phyloP scores from a whole-genome alignment of 2,329 filamentous ascomycete species.

The Didymellaceae sp. region DNA sequence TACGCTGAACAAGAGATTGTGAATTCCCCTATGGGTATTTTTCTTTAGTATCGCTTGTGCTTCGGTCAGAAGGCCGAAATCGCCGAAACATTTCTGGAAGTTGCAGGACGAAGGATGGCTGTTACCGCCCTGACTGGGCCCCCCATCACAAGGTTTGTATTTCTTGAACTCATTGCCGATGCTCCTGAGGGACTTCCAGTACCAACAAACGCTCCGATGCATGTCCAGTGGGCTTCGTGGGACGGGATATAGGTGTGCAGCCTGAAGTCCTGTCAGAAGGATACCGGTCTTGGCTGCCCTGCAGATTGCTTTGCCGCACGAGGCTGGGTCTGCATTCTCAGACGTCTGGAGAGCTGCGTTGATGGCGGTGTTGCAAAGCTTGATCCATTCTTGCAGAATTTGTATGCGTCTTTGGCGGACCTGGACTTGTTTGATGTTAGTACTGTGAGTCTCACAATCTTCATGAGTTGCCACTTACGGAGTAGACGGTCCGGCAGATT shows the following conservation, averaged over 20 bases:
- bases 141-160: neutral
- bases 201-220: neutral
- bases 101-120: neutral
- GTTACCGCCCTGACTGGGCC: too few species aligned
- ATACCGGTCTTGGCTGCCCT: neutral
- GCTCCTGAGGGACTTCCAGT: constrained; percentile 1
- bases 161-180: neutral
- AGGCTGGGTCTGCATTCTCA: neutral
- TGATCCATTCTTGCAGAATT: neutral
- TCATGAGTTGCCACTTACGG: neutral
- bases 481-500: neutral
- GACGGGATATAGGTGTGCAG: neutral
- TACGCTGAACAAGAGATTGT: neutral
- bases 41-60: neutral
- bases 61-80: neutral
- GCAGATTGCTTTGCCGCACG: neutral
- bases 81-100: constrained; percentile 1
- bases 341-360: neutral
- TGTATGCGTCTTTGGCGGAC: neutral
- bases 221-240: neutral
- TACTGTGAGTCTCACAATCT: neutral
- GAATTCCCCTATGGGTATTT: neutral
- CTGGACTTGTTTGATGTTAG: neutral
- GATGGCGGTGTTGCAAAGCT: neutral
- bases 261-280: neutral